Percentiles rank a stretch among this genome's conserved stretches.
Conservation (phyloP, 2,329 filamentous ascomycete species). For the Cercospora nicotianae region DNA sequence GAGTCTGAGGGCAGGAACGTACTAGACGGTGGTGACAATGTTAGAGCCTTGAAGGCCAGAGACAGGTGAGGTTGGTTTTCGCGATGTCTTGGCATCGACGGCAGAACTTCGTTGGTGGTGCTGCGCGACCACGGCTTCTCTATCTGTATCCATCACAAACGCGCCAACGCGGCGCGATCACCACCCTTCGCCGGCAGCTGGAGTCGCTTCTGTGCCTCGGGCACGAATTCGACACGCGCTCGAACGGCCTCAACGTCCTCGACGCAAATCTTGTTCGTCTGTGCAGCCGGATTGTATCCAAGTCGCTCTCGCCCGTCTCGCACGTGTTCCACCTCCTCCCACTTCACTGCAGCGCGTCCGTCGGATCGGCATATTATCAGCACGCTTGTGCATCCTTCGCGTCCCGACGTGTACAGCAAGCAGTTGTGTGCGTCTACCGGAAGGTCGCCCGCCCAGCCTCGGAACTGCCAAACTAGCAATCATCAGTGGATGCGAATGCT, state of each 20-base stretch:
- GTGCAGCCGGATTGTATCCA: slow-evolving; percentile 31
- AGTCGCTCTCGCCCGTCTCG: slow-evolving; percentile 33
- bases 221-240: slow-evolving; percentile 23
- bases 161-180: slow-evolving; percentile 34
- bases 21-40: neutral
- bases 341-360: slow-evolving; percentile 24
- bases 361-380: slow-evolving; percentile 29
- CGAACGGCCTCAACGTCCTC: slow-evolving; percentile 32
- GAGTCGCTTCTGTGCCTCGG: slow-evolving; percentile 17
- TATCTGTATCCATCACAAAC: slow-evolving; percentile 23
- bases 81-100: neutral
- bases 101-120: slow-evolving; percentile 1
- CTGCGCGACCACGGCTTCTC: neutral
- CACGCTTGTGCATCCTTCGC: slow-evolving; percentile 20
- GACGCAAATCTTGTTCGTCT: slow-evolving; percentile 24
- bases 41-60: neutral
- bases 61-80: neutral
- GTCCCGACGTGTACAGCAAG: slow-evolving; percentile 22
- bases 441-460: slow-evolving; percentile 29
- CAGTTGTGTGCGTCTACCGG: slow-evolving; percentile 19
- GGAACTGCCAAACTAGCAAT: slow-evolving; percentile 28
- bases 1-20: neutral
- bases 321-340: slow-evolving; percentile 28
- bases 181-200: slow-evolving; percentile 27
- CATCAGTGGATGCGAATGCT: neutral